Percentiles rank a stretch among this genome's conserved stretches.
Conservation (phyloP, 805 yeast genomes). For the Grigorovia humatica region DNA sequence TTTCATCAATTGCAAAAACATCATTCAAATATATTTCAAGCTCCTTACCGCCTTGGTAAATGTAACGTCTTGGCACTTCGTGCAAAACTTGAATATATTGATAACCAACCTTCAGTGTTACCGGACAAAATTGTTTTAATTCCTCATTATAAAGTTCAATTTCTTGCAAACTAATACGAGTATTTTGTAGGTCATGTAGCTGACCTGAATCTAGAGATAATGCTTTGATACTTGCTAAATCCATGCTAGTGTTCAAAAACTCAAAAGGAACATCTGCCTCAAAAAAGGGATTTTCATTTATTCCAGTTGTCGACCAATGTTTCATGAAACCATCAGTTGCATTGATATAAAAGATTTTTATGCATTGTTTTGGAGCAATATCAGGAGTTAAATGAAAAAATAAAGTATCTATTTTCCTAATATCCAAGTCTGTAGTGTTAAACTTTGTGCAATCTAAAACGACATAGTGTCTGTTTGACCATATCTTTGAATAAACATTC, state of each 20-base stretch:
- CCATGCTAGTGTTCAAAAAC: slow-evolving; percentile 37
- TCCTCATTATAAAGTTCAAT: slow-evolving; percentile 40
- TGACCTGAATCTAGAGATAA: slow-evolving; percentile 34
- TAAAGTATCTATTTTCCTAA: slow-evolving; percentile 15
- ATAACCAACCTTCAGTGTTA: slow-evolving; percentile 54
- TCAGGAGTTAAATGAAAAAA: slow-evolving; percentile 40
- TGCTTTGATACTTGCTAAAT: slow-evolving; percentile 30
- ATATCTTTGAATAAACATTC: slow-evolving; percentile 56
- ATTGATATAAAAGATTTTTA: slow-evolving; percentile 39
- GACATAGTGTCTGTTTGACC: slow-evolving; percentile 53
- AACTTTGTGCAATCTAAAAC: slow-evolving; percentile 61
- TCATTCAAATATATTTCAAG: slow-evolving; percentile 31
- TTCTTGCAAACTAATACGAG: slow-evolving; percentile 40
- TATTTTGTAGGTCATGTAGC: slow-evolving; percentile 33
- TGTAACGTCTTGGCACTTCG: slow-evolving; percentile 32
- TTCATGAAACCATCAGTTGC: slow-evolving; percentile 23
- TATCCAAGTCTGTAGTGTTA: slow-evolving; percentile 14
- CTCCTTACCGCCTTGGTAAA: slow-evolving; percentile 19
- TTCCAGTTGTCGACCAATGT: slow-evolving; percentile 8
- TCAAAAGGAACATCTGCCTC: slow-evolving; percentile 18
- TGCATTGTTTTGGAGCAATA: slow-evolving; percentile 41
- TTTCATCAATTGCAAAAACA: slow-evolving; percentile 32
- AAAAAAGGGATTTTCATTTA: slow-evolving; percentile 7
- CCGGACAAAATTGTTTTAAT: slow-evolving; percentile 42
- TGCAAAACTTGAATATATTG: slow-evolving; percentile 47